These are phyloP conservation scores for Beauveria asiatica DNA, from an alignment of 2,329 filamentous ascomycete genomes.

Conservation along the genomic window DNA sequence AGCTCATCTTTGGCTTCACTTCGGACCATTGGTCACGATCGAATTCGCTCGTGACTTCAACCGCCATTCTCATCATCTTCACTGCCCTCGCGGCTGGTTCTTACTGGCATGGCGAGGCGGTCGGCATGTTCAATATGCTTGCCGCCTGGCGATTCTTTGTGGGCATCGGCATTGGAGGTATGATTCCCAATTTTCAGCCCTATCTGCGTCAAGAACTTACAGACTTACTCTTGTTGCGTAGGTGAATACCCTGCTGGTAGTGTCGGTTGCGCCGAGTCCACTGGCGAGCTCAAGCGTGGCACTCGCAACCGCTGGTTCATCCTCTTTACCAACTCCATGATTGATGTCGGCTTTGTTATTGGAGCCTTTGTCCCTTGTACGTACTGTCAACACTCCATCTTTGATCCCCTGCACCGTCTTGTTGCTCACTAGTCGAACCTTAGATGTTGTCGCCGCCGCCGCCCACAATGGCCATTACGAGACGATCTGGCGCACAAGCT, in stretches of 20 bases:
- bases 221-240: slow-evolving; percentile 12
- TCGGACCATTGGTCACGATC: slow-evolving; percentile 80
- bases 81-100: slow-evolving; percentile 70
- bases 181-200: slow-evolving; percentile 16
- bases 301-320: slow-evolving; percentile 88
- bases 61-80: slow-evolving; percentile 76
- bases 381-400: neutral
- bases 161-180: slow-evolving; percentile 68
- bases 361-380: slow-evolving; percentile 64
- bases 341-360: slow-evolving; percentile 75
- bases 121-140: slow-evolving; percentile 66
- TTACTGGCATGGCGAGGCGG: slow-evolving; percentile 60
- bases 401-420: neutral
- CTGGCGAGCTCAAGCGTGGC: slow-evolving; percentile 70
- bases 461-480: slow-evolving; percentile 54
- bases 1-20: slow-evolving; percentile 71
- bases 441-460: slow-evolving; percentile 45
- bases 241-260: slow-evolving; percentile 75
- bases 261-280: slow-evolving; percentile 76
- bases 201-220: rapidly evolving
- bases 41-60: slow-evolving; percentile 72
- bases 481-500: slow-evolving; percentile 71
- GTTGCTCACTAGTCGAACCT: neutral
- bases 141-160: slow-evolving; percentile 80
- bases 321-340: slow-evolving; percentile 81